These are phyloP conservation scores for Salix brachista DNA, from an alignment of 345 rosid genomes.

Conservation along the genomic window DNA sequence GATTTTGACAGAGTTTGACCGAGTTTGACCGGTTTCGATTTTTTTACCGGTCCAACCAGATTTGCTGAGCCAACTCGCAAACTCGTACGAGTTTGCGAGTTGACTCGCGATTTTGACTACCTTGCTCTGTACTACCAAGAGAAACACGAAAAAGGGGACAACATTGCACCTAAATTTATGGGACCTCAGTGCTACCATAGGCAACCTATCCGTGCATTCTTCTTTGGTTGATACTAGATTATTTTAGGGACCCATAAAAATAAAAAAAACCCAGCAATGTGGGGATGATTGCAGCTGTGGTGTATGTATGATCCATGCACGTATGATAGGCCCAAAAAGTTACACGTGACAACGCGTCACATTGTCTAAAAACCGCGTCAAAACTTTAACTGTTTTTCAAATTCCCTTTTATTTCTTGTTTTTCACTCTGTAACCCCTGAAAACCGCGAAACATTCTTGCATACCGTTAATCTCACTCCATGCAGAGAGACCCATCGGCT, in stretches of 20 bases:
- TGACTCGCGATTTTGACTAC: no score
- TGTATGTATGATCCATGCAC: neutral
- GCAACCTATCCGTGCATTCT: no score
- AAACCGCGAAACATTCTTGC: conserved; percentile 19
- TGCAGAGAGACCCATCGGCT: neutral
- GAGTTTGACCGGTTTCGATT: no score
- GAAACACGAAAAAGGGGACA: no score
- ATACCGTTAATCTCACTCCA: conserved; percentile 1
- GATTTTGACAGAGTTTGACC: no score
- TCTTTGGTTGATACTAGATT: no score
- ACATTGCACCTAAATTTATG: no score
- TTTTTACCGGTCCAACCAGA: no score
- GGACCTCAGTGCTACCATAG: no score
- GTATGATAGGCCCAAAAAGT: neutral
- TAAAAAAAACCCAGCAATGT: neutral
- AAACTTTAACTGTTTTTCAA: conserved; percentile 26
- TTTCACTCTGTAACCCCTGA: neutral
- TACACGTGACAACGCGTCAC: conserved; percentile 44
- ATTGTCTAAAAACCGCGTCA: conserved; percentile 40
- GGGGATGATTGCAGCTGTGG: neutral
- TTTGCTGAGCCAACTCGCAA: no score
- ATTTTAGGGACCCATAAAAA: neutral
- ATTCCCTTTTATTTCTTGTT: neutral
- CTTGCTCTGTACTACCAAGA: no score
- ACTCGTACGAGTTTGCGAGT: no score